Percentiles rank a stretch among this genome's conserved stretches.
These are phyloP conservation scores for Prunus mume DNA, from an alignment of 306 rosid species.

Conservation along the genomic window DNA sequence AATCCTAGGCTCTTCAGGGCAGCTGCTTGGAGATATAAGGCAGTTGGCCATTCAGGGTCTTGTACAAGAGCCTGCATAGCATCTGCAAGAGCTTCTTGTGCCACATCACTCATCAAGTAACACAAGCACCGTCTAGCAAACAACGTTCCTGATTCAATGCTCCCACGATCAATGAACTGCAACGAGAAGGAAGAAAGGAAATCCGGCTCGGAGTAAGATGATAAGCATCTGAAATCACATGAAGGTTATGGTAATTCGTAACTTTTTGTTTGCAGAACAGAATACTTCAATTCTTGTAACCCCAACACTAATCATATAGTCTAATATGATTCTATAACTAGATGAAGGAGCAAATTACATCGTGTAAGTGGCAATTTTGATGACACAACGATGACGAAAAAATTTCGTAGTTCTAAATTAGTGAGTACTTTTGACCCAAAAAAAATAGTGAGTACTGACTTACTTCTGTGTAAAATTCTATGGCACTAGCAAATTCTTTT, in stretches of 20 bases:
- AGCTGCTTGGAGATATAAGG: conserved; percentile 90
- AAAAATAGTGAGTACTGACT: conserved; percentile 13
- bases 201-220: background rate
- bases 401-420: background rate
- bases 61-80: conserved; percentile 81
- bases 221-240: background rate
- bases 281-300: too few species aligned
- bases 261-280: background rate
- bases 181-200: conserved; percentile 19
- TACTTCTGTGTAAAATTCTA: conserved; percentile 74
- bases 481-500: conserved; percentile 60
- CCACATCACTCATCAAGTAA: conserved; percentile 77
- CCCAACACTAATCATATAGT: background rate
- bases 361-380: too few species aligned
- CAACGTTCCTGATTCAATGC: conserved; percentile 71
- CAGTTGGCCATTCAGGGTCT: conserved; percentile 70
- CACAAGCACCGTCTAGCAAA: conserved; percentile 85
- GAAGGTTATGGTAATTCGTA: background rate
- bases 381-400: background rate
- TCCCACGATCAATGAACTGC: conserved; percentile 73
- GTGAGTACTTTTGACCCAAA: background rate
- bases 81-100: conserved; percentile 91
- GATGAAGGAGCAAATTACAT: background rate
- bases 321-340: background rate
- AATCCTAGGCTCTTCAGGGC: conserved; percentile 83